Base-by-base conservation (phyloP, 1,284 basidiomycete species). In the Cutaneotrichosporon dermatis region DNA sequence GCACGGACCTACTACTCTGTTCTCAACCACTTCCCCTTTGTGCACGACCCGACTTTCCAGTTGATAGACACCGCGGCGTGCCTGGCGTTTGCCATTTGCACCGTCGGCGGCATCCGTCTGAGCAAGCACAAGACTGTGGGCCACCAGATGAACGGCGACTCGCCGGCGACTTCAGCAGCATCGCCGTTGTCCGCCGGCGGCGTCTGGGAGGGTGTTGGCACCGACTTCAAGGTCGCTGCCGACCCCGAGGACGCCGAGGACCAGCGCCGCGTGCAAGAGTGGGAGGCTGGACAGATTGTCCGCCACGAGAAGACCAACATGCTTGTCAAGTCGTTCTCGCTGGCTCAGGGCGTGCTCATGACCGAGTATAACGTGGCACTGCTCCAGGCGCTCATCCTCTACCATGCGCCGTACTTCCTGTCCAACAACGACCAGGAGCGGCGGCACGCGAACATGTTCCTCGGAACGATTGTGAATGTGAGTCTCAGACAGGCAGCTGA, bases 31-130 rank as follows among this genome's bases (percentile, higher is more conserved):
- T 75, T 79, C 40, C 73, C 77, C 6, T 74, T 80, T 53, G 67
- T 81, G 15, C 80, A 81, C 60, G 62, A 70, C 52, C 78, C 80
- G 3, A 80, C 79, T 0, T 80, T 81, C 69, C 70, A 69, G 41
- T 66, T 81, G 13, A 69, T 70, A 51, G 75, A 78, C 55, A 71
- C 75, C 3, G 73, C 79, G 2, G 74, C 72, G 3, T 78, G 76
- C 51, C 71, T 80, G 3, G 78, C 76, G 2, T 81, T 81, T 60
- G 77, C 79, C 10, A 77, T 80, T 52, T 80, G 79, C 63, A 79
- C 79, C 2, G 71, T 79, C 25, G 80, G 79, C n/a, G 74, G 74
- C 4, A 69, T 76, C 15, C 55, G 67, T 7, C 61, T 69, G 2
- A 58, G 58, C 34, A 40, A 9, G 10, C 8, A 13, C 41, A 35